Conservation (phyloP, 2,329 filamentous ascomycete genomes). For the Byssoonygena ceratinophila region DNA sequence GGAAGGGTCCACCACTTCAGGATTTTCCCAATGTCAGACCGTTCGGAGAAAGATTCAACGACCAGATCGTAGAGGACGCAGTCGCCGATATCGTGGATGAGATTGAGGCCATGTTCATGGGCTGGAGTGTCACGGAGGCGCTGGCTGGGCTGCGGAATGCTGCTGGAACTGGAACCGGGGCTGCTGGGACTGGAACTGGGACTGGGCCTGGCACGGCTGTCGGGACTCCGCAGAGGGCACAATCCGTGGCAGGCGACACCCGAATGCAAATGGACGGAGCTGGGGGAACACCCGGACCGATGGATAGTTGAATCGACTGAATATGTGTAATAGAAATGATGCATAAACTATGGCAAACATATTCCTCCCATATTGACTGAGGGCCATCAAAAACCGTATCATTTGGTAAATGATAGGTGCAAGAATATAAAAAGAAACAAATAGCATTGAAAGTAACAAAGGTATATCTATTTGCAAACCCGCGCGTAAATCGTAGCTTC, state of each 20-base stretch:
- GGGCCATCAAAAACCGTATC: no score
- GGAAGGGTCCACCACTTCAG: constrained; percentile 57
- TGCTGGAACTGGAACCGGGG: not conserved
- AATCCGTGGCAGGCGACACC: constrained; percentile 3
- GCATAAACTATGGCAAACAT: no score
- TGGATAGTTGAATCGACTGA: not conserved
- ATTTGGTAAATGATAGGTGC: no score
- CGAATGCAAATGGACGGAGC: constrained; percentile 10
- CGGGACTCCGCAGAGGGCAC: constrained; percentile 5
- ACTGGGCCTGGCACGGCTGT: not conserved
- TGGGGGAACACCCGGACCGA: not conserved
- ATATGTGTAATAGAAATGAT: no score
- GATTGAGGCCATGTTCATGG: constrained; percentile 56
- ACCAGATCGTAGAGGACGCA: constrained; percentile 91
- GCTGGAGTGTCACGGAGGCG: constrained; percentile 9
- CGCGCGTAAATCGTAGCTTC: not conserved
- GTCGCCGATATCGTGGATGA: constrained; percentile 91
- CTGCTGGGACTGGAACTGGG: not conserved
- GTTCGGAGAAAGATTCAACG: constrained; percentile 68
- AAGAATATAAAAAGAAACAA: no score
- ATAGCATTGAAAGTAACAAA: no score
- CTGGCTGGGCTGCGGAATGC: not conserved
- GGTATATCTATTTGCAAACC: not conserved
- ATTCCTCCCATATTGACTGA: no score
- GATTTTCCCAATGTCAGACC: constrained; percentile 23